These are phyloP conservation scores for Cryptococcus floricola DNA, from an alignment of 1,284 basidiomycete genomes.

Conservation along the genomic window DNA sequence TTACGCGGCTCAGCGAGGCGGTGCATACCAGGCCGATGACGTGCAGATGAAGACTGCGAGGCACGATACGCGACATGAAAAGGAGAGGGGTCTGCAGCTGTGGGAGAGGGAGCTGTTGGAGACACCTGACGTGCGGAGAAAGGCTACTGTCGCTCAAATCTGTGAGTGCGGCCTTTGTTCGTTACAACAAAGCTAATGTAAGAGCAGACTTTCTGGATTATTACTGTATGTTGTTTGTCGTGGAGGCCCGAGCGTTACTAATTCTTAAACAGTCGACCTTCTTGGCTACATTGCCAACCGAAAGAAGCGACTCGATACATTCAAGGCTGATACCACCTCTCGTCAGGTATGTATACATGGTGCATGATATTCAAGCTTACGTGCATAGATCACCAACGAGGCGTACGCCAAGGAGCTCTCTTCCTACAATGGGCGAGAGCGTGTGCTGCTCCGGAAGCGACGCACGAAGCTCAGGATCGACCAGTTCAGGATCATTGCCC, in stretches of 20 bases:
- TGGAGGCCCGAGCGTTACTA: slow-evolving; percentile 3
- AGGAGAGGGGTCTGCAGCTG: slow-evolving; percentile 54
- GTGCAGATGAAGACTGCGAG: slow-evolving; percentile 43
- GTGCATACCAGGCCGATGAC: slow-evolving; percentile 27
- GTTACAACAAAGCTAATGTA: slow-evolving; percentile 1
- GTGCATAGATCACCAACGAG: slow-evolving; percentile 50
- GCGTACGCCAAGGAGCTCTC: slow-evolving; percentile 78
- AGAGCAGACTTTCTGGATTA: slow-evolving; percentile 82
- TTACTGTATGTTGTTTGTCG: slow-evolving; percentile 56
- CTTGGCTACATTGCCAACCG: slow-evolving; percentile 80
- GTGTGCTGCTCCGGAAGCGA: slow-evolving; percentile 80
- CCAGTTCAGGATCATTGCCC: slow-evolving; percentile 90
- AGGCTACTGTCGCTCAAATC: slow-evolving; percentile 90
- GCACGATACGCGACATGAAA: slow-evolving; percentile 25
- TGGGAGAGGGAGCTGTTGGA: slow-evolving; percentile 83
- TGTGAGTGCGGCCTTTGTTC: slow-evolving; percentile 56
- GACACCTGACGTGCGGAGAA: slow-evolving; percentile 79
- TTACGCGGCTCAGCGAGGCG: slow-evolving; percentile 20
- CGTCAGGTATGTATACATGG: slow-evolving; percentile 55
- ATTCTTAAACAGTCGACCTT: slow-evolving; percentile 58
- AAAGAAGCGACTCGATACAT: slow-evolving; percentile 72
- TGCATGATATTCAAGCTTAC: not conserved
- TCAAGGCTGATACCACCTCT: slow-evolving; percentile 73
- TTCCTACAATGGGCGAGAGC: slow-evolving; percentile 86
- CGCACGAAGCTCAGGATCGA: slow-evolving; percentile 81